Conservation (phyloP, 73 alveolate species). For the Paramecium tetraurelia region DNA sequence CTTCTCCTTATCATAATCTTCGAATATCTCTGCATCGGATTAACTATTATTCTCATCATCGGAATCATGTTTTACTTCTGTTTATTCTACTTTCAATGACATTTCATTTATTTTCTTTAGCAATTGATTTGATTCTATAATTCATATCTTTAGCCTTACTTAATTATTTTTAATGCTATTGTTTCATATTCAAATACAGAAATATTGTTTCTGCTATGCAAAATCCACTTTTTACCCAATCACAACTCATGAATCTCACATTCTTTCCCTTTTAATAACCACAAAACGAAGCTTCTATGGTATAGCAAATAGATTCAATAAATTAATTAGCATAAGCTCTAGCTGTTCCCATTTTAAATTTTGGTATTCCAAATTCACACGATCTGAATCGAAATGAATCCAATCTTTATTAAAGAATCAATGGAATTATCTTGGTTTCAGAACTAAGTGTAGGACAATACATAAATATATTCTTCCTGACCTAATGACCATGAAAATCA, state of each 20-base stretch:
- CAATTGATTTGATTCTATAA: not conserved
- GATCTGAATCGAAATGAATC: constrained; percentile 16
- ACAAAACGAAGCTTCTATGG: constrained; percentile 11
- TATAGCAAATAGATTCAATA: constrained; percentile 1
- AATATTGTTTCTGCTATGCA: not conserved
- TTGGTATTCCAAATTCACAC: constrained; percentile 49
- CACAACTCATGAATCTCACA: not conserved
- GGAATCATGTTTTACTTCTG: not conserved
- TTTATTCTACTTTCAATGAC: not conserved
- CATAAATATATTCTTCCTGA: constrained; percentile 71
- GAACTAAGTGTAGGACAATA: constrained; percentile 66
- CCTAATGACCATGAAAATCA: constrained; percentile 79
- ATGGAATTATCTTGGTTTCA: not conserved
- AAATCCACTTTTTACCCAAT: constrained; percentile 17
- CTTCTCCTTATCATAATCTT: not conserved
- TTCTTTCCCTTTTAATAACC: not conserved
- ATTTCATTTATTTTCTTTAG: not conserved
- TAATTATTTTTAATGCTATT: not conserved
- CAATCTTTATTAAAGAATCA: not conserved
- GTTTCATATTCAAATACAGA: constrained; percentile 5
- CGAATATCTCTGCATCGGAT: not conserved
- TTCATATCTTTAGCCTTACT: not conserved
- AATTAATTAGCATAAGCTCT: constrained; percentile 41
- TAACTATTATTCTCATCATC: not conserved
- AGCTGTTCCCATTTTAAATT: not conserved